These are phyloP conservation scores for Symmetrospora coprosmae DNA, from an alignment of 768 basidiomycete species.

Conservation along the genomic window DNA sequence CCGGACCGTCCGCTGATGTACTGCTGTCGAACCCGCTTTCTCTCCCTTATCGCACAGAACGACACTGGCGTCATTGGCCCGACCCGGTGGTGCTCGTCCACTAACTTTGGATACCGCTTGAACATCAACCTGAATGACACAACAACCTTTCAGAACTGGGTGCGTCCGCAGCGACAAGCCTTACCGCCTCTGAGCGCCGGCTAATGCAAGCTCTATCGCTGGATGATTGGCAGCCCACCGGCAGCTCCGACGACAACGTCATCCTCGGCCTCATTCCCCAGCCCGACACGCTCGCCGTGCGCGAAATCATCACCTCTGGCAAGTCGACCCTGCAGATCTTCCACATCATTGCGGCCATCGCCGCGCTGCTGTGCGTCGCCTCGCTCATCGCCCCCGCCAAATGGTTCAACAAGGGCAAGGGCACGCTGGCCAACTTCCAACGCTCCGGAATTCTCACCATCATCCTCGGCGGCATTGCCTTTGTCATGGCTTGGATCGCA, in stretches of 20 bases:
- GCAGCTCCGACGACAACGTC: neutral
- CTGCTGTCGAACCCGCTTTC: neutral
- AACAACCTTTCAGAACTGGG: conserved; percentile 2
- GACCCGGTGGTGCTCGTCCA: neutral
- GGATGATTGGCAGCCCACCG: too few relatives aligned
- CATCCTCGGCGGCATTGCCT: neutral
- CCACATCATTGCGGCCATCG: neutral
- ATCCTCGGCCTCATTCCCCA: conserved; percentile 3
- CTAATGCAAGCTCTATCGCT: too few relatives aligned
- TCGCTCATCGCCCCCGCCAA: neutral
- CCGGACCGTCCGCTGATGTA: too few relatives aligned
- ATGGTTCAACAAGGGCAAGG: conserved; percentile 1
- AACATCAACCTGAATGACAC: conserved; percentile 12
- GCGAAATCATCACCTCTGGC: neutral
- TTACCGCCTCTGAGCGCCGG: neutral
- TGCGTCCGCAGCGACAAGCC: neutral
- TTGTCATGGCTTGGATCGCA: neutral
- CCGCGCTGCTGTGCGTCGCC: neutral
- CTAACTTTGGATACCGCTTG: neutral
- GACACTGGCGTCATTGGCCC: neutral
- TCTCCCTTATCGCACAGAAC: neutral
- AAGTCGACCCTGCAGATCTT: neutral
- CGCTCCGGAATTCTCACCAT: conserved; percentile 11
- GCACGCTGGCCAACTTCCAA: neutral
- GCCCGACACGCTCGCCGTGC: neutral